Evolutionary conservation across 148 eudicot genomes (phyloP).

Genomic region (Vaccinium darrowii): DNA sequence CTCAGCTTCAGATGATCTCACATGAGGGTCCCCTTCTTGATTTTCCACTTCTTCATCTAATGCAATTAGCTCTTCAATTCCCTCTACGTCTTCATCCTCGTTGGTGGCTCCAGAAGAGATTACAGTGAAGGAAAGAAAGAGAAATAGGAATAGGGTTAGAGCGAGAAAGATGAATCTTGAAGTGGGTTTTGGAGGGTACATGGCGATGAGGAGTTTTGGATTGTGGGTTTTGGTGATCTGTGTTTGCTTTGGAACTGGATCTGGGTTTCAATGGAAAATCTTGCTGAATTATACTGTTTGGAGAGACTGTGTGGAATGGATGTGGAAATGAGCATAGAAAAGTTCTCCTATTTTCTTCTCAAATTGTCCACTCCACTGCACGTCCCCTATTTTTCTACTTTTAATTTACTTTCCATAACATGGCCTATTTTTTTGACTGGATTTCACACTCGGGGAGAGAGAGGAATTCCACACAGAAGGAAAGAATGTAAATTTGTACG

Average conservation of each 20-base stretch:
- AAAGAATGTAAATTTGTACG: too few relatives aligned
- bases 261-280: slow-evolving; percentile 15
- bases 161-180: slow-evolving; percentile 38
- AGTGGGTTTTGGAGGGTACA: slow-evolving; percentile 34
- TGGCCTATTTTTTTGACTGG: background rate
- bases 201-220: slow-evolving; percentile 6
- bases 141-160: slow-evolving; percentile 32
- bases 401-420: background rate
- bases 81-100: slow-evolving; percentile 47
- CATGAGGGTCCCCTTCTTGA: slow-evolving; percentile 17
- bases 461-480: too few relatives aligned
- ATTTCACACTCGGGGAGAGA: background rate
- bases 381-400: slow-evolving; percentile 3
- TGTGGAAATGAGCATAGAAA: background rate
- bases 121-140: slow-evolving; percentile 23
- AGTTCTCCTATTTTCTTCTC: background rate
- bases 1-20: slow-evolving; percentile 47
- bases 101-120: slow-evolving; percentile 13
- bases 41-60: slow-evolving; percentile 58
- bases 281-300: background rate
- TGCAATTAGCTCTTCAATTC: slow-evolving; percentile 64
- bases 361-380: slow-evolving; percentile 1
- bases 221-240: slow-evolving; percentile 6
- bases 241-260: slow-evolving; percentile 18
- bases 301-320: background rate